Evolutionary conservation across 163 green algal genomes (phyloP).

Genomic region (Dunaliella salina): DNA sequence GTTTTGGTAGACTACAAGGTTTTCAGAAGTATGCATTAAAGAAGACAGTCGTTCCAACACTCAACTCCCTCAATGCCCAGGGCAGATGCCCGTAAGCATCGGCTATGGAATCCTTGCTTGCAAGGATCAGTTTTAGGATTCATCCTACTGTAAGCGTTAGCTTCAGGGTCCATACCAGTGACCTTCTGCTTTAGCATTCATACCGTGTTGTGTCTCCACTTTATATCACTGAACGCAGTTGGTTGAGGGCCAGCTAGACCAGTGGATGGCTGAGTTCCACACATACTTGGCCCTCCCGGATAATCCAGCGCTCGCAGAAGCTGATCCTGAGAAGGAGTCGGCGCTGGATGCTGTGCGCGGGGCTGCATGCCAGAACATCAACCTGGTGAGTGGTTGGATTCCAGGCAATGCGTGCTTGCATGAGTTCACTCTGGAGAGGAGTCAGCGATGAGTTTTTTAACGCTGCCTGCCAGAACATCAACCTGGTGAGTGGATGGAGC

Average conservation of each 20-base stretch:
- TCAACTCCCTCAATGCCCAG: background rate
- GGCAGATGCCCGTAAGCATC: no score
- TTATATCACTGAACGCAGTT: conserved; percentile 67
- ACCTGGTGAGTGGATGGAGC: no score
- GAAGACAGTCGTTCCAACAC: no score
- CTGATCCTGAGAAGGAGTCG: conserved; percentile 58
- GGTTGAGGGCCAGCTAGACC: conserved; percentile 84
- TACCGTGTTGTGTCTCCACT: background rate
- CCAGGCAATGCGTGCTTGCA: no score
- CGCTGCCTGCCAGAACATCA: no score
- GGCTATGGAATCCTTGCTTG: no score
- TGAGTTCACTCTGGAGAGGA: no score
- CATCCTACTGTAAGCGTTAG: no score
- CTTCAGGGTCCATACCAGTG: background rate
- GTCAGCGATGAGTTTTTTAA: no score
- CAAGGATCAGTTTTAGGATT: no score
- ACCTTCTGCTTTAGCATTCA: background rate
- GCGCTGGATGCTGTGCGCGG: conserved; percentile 67
- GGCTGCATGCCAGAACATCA: conserved; percentile 39
- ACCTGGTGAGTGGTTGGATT: conserved; percentile 12
- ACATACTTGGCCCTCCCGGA: conserved; percentile 55
- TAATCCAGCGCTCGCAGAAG: conserved; percentile 49
- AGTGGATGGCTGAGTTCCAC: conserved; percentile 93
- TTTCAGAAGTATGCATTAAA: no score
- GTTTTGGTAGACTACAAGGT: no score